Percentiles rank a stretch among this genome's conserved stretches.
Evolutionary conservation across 2,329 filamentous ascomycete species (phyloP).

Genomic region (Arachnomyces sp.): DNA sequence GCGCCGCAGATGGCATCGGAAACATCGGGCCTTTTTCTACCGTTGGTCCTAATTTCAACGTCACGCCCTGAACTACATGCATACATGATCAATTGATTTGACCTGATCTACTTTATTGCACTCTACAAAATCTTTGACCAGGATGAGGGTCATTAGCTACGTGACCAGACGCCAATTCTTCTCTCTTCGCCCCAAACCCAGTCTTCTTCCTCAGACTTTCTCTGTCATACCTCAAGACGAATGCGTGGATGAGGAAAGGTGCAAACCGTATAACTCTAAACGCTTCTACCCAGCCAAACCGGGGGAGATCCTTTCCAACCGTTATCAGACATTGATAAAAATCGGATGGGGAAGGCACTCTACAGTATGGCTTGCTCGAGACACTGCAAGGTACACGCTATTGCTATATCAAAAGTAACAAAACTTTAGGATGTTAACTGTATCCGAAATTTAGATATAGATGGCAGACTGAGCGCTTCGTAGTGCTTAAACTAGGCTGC

Average conservation of each 20-base stretch:
- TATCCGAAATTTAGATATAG: background rate
- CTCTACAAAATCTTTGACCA: no score
- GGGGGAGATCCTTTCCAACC: constrained; percentile 8
- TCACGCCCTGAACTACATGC: no score
- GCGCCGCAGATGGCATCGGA: no score
- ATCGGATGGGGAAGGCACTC: constrained; percentile 9
- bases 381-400: constrained; percentile 6
- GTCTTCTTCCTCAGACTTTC: background rate
- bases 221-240: constrained; percentile 2
- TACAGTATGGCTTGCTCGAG: constrained; percentile 10
- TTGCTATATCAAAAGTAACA: constrained; percentile 2
- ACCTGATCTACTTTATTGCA: no score
- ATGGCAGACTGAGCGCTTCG: constrained; percentile 1
- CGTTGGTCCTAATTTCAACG: no score
- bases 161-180: no score
- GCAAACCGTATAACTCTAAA: constrained; percentile 5
- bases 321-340: constrained; percentile 9
- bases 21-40: no score
- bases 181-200: no score
- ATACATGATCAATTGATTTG: no score
- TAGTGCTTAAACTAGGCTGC: constrained; percentile 1
- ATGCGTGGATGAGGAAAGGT: constrained; percentile 9
- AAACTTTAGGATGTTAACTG: no score
- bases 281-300: constrained; percentile 9
- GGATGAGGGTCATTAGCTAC: no score